Percentiles rank a stretch among this genome's conserved stretches.
Conservation (phyloP, 2,329 filamentous ascomycete species). For the Colletotrichum siamense region DNA sequence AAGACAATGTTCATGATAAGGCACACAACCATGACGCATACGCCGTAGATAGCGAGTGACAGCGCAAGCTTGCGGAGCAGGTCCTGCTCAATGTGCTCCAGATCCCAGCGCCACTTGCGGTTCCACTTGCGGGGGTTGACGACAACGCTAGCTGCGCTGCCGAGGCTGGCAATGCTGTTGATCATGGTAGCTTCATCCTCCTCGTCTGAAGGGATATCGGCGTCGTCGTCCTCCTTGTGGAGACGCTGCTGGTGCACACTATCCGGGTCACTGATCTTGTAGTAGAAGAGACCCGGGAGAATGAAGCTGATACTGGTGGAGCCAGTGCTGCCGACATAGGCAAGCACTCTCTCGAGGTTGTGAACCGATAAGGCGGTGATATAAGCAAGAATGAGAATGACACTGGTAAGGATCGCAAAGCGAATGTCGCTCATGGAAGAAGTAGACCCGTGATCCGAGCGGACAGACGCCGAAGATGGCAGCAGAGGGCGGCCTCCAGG, state of each 20-base stretch:
- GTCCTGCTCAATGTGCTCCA: slow-evolving; percentile 68
- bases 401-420: slow-evolving; percentile 88
- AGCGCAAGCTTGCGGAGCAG: slow-evolving; percentile 76
- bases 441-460: slow-evolving; percentile 58
- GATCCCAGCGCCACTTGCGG: slow-evolving; percentile 63
- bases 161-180: slow-evolving; percentile 51
- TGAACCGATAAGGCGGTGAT: slow-evolving; percentile 89
- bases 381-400: slow-evolving; percentile 85
- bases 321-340: slow-evolving; percentile 94
- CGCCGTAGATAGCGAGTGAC: slow-evolving; percentile 80
- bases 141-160: slow-evolving; percentile 43
- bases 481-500: slow-evolving; percentile 50
- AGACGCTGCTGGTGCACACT: slow-evolving; percentile 85
- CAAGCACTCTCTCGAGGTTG: slow-evolving; percentile 87
- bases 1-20: slow-evolving; percentile 87
- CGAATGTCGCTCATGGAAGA: slow-evolving; percentile 82
- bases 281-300: slow-evolving; percentile 94
- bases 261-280: slow-evolving; percentile 94
- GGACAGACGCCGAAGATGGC: slow-evolving; percentile 35
- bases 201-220: slow-evolving; percentile 58
- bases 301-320: slow-evolving; percentile 98
- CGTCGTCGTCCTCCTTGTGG: slow-evolving; percentile 89
- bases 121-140: slow-evolving; percentile 50
- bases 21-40: slow-evolving; percentile 89
- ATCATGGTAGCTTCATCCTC: slow-evolving; percentile 50